These are phyloP conservation scores for Trichoderma breve DNA, from an alignment of 2,329 filamentous ascomycete species.

Conservation along the genomic window DNA sequence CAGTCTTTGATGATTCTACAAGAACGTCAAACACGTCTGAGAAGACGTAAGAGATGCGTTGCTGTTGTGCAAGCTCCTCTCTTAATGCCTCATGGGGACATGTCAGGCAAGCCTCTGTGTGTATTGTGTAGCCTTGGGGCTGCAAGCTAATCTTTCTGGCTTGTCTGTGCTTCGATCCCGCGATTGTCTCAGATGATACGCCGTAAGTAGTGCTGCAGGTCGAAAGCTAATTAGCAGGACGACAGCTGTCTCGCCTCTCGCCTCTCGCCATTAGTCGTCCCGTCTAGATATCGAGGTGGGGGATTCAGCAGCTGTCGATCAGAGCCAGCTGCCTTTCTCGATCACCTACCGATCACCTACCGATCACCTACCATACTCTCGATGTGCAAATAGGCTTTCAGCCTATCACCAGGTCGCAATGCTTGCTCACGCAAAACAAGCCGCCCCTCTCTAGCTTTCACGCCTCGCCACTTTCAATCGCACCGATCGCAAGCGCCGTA, in stretches of 20 bases:
- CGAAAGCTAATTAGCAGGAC: not conserved
- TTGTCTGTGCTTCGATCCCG: not conserved
- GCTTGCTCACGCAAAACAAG: not conserved
- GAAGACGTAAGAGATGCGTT: not conserved
- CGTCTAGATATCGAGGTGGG: not conserved
- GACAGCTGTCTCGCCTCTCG: not conserved
- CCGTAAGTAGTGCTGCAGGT: not conserved
- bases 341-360: conserved; percentile 1
- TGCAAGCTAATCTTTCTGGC: not conserved
- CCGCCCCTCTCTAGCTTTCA: not conserved
- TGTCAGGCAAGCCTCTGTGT: not conserved
- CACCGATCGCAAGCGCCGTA: not conserved
- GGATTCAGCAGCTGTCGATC: not conserved
- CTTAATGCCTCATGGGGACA: conserved; percentile 3
- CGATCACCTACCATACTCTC: conserved; percentile 6
- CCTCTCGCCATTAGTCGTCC: not conserved
- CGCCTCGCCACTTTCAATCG: not conserved
- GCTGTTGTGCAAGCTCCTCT: not conserved
- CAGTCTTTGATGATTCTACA: not conserved
- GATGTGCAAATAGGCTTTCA: not conserved
- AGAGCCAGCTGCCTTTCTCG: not conserved
- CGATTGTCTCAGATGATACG: not conserved
- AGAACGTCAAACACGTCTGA: not conserved
- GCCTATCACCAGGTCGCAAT: not conserved
- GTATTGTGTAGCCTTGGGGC: not conserved